Conservation (phyloP, 2,329 filamentous ascomycete genomes). For the Ophiostoma piceae region DNA sequence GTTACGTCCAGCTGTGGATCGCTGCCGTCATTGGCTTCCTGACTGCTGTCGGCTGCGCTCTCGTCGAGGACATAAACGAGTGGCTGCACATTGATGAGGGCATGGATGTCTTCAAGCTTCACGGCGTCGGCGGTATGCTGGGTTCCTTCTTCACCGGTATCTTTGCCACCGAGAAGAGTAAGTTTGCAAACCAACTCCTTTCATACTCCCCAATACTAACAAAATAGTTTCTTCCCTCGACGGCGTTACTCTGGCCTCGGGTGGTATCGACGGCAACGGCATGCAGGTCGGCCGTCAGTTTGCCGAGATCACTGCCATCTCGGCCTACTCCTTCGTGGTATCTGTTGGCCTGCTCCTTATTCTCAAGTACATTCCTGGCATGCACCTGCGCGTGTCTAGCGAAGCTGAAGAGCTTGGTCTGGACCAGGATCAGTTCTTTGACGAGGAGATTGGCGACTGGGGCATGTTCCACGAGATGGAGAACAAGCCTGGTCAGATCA, state of each 20-base stretch:
- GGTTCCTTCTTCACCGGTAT: constrained; percentile 75
- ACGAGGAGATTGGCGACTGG: constrained; percentile 66
- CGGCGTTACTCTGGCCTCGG: constrained; percentile 59
- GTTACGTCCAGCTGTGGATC: constrained; percentile 66
- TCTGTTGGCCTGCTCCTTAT: constrained; percentile 65
- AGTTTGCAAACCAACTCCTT: constrained; percentile 33
- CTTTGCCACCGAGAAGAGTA: constrained; percentile 71
- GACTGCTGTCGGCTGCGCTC: constrained; percentile 68
- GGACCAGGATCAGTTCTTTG: constrained; percentile 42
- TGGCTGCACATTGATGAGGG: constrained; percentile 74
- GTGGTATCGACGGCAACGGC: constrained; percentile 66
- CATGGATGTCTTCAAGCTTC: constrained; percentile 86
- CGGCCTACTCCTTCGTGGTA: constrained; percentile 61
- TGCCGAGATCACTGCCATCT: constrained; percentile 60
- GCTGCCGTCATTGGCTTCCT: constrained; percentile 55
- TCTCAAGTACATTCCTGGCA: constrained; percentile 65
- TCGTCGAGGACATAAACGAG: constrained; percentile 78
- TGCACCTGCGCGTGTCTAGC: constrained; percentile 61
- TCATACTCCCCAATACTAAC: constrained; percentile 56
- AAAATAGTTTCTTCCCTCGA: constrained; percentile 48
- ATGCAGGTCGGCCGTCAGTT: constrained; percentile 67
- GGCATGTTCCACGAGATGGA: constrained; percentile 12
- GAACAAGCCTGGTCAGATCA: not conserved
- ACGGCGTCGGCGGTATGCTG: constrained; percentile 76
- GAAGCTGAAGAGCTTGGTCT: constrained; percentile 65